Conservation (phyloP, 1,139 yeast genomes). For the Wickerhamomyces sp. region DNA sequence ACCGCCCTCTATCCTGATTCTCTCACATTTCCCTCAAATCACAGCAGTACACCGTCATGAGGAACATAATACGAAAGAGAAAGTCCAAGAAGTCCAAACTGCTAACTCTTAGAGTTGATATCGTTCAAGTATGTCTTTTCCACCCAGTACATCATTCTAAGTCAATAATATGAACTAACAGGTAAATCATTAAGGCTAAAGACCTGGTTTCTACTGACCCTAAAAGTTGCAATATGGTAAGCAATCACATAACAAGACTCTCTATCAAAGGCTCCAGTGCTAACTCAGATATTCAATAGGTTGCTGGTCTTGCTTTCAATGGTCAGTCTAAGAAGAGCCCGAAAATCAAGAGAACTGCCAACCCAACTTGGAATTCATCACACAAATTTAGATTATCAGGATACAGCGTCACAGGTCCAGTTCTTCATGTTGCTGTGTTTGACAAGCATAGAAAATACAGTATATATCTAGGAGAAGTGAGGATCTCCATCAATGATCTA, state of each 20-base stretch:
- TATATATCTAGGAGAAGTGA: slow-evolving; percentile 22
- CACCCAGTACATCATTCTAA: no score
- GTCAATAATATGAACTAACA: no score
- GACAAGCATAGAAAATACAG: slow-evolving; percentile 23
- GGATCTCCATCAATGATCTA: slow-evolving; percentile 18
- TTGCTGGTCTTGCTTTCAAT: slow-evolving; percentile 20
- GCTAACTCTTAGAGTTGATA: slow-evolving; percentile 13
- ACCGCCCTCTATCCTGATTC: no score
- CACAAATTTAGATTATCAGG: slow-evolving; percentile 23
- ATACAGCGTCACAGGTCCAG: slow-evolving; percentile 19
- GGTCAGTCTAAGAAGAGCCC: slow-evolving; percentile 23
- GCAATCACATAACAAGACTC: not conserved
- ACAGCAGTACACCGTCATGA: no score
- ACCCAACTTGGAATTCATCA: slow-evolving; percentile 33
- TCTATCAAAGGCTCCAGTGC: no score
- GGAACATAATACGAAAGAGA: slow-evolving; percentile 10
- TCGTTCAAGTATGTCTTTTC: slow-evolving; percentile 18
- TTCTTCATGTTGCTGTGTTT: slow-evolving; percentile 27
- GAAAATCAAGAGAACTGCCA: slow-evolving; percentile 26
- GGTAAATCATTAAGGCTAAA: slow-evolving; percentile 5
- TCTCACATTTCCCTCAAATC: no score
- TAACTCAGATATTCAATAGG: slow-evolving; percentile 2
- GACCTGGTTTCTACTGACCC: slow-evolving; percentile 16
- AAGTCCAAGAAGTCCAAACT: slow-evolving; percentile 6
- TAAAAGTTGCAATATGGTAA: slow-evolving; percentile 11